phyloP scores from a whole-genome alignment of 1,284 basidiomycete species.

The Gomphus bonarii region DNA sequence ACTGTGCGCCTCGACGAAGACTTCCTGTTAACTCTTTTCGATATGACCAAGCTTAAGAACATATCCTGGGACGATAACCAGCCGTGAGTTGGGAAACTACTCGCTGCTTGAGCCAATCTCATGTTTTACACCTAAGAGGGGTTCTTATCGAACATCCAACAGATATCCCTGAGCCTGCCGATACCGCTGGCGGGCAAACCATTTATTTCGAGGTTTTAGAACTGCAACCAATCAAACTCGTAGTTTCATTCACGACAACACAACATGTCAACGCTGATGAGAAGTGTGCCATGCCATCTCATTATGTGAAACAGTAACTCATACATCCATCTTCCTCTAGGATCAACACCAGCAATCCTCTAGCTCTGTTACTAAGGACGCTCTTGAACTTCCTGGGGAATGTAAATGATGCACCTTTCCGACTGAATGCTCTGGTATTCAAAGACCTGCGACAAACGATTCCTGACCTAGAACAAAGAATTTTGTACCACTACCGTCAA shows the following conservation, averaged over 20 bases:
- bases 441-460: slow-evolving; percentile 89
- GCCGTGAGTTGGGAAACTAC: slow-evolving; percentile 46
- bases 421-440: slow-evolving; percentile 90
- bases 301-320: not conserved
- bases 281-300: slow-evolving; percentile 41
- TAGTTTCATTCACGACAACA: slow-evolving; percentile 95
- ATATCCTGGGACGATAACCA: slow-evolving; percentile 74
- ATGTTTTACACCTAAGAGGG: slow-evolving; percentile 29
- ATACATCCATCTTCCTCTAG: slow-evolving; percentile 25
- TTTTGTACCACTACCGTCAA: slow-evolving; percentile 90
- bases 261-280: slow-evolving; percentile 90
- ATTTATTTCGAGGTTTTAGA: slow-evolving; percentile 98
- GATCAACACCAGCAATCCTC: slow-evolving; percentile 79
- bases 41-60: slow-evolving; percentile 88
- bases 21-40: slow-evolving; percentile 86
- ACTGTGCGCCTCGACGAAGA: slow-evolving; percentile 97
- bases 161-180: slow-evolving; percentile 72
- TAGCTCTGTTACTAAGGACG: slow-evolving; percentile 91
- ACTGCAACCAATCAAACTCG: slow-evolving; percentile 88
- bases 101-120: not conserved
- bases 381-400: slow-evolving; percentile 97
- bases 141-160: slow-evolving; percentile 69
- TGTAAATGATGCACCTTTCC: slow-evolving; percentile 93
- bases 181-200: slow-evolving; percentile 57
- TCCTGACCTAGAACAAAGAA: slow-evolving; percentile 77